phyloP scores from a whole-genome alignment of 345 rosid species.

The Euclidium syriacum region DNA sequence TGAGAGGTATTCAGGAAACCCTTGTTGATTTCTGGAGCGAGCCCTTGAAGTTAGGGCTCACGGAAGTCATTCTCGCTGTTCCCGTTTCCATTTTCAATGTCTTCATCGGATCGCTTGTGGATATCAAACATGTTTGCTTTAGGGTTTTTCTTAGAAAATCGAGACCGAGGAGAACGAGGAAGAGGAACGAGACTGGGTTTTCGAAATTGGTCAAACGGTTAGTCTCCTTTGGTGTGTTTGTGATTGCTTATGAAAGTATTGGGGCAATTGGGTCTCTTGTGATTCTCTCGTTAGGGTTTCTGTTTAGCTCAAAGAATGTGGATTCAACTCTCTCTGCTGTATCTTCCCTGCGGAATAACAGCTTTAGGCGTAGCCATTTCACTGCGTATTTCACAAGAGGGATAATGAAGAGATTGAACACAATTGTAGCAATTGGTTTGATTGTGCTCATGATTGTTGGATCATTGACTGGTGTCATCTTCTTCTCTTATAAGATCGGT shows the following conservation, averaged over 20 bases:
- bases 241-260: conserved; percentile 66
- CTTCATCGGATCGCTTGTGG: conserved; percentile 65
- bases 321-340: conserved; percentile 68
- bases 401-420: conserved; percentile 63
- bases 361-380: conserved; percentile 50
- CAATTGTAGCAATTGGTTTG: conserved; percentile 79
- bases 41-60: conserved; percentile 73
- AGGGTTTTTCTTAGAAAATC: conserved; percentile 53
- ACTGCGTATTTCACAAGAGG: conserved; percentile 78
- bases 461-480: conserved; percentile 54
- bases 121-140: conserved; percentile 55
- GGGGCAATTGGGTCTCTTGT: conserved; percentile 64
- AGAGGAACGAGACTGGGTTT: conserved; percentile 52
- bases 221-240: conserved; percentile 72
- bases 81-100: conserved; percentile 68
- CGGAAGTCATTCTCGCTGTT: conserved; percentile 89
- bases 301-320: conserved; percentile 55
- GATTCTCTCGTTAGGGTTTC: conserved; percentile 60
- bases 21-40: conserved; percentile 83
- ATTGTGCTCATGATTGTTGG: conserved; percentile 78
- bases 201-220: conserved; percentile 69
- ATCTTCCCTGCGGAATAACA: conserved; percentile 55
- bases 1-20: conserved; percentile 82
- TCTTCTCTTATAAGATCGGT: conserved; percentile 92
- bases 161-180: conserved; percentile 35